Base-by-base conservation (phyloP, 306 rosid species). In the Fragaria vesca region DNA sequence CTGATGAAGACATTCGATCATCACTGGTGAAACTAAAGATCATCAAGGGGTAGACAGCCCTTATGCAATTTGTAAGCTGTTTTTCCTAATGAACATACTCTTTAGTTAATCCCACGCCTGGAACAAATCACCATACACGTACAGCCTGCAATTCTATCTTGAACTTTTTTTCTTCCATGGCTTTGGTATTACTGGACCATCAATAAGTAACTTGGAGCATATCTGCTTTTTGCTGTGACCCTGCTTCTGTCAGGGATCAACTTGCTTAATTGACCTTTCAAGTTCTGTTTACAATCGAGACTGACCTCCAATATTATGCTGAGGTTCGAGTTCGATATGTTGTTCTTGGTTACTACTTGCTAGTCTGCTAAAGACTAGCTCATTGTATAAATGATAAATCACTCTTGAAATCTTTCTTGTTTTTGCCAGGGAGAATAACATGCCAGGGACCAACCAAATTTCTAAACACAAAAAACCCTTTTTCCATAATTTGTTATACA, bases 21-120 rank as follows among this genome's bases (percentile, higher is more conserved):
- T 82, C 87, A 8, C 72, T 87, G 78, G 79, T 55, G 80, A 85
- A 89, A 75, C 83, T 87, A 8, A 86, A 86, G 73, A 36, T 85
- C 63, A 71, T 87, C 12, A 77, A 78, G 63, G 54, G 55, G 30
- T 80, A 79, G 77, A 20, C 76, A 42, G 26, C 51, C 67, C 51
- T 62, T 1, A 30, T 12, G 42, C 68, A 13, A 62, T 30, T 12
- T 30, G 40, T 34, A 62, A 32, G 68, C 42, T 62, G 20, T 62
- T 62, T 8, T 21, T 3, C 36, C 38, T 3, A 3, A 12, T 16
- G 20, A 20, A 24, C 65, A 58, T 4, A 20, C 32, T 10, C 32
- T 21, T 24, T 24, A 26, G 36, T 12, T 60, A 24, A 60, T 60
- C 36, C 18, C 17, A 60, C 34, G 66, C 8, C 34, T 60, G 66